These are phyloP conservation scores for Tolypocladium cylindrosporum DNA, from an alignment of 2,329 filamentous ascomycete species.

Conservation along the genomic window DNA sequence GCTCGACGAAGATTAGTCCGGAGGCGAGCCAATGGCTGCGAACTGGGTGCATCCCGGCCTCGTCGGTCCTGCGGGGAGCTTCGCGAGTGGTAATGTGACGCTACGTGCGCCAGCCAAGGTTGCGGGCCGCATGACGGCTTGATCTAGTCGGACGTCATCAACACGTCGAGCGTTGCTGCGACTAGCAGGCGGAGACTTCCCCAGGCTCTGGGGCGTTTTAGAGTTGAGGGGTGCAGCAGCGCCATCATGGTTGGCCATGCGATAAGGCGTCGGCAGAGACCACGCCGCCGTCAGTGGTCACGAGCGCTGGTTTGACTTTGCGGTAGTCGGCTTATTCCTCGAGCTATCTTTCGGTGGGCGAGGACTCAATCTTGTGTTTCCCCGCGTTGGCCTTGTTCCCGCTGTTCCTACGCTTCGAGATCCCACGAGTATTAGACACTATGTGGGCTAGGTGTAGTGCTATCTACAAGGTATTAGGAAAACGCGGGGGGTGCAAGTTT, in stretches of 20 bases:
- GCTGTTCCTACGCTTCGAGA: neutral
- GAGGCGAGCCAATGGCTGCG: conserved; percentile 42
- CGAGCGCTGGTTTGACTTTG: neutral
- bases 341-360: neutral
- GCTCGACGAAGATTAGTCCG: conserved; percentile 60
- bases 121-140: neutral
- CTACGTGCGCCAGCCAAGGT: neutral
- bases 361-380: neutral
- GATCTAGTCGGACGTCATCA: neutral
- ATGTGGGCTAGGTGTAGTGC: neutral
- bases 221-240: neutral
- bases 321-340: neutral
- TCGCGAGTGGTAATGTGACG: conserved; percentile 50
- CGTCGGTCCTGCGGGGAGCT: conserved; percentile 54
- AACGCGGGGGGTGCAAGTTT: too few species aligned
- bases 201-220: too few species aligned
- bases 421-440: neutral
- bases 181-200: neutral
- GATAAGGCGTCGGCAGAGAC: conserved; percentile 46
- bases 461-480: neutral
- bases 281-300: conserved; percentile 14
- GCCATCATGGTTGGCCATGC: conserved; percentile 41
- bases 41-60: conserved; percentile 60
- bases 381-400: too few species aligned
- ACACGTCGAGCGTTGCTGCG: neutral